Evolutionary conservation across 805 yeast species (phyloP).

Genomic region (Hanseniaspora pseudoguilliermondii): DNA sequence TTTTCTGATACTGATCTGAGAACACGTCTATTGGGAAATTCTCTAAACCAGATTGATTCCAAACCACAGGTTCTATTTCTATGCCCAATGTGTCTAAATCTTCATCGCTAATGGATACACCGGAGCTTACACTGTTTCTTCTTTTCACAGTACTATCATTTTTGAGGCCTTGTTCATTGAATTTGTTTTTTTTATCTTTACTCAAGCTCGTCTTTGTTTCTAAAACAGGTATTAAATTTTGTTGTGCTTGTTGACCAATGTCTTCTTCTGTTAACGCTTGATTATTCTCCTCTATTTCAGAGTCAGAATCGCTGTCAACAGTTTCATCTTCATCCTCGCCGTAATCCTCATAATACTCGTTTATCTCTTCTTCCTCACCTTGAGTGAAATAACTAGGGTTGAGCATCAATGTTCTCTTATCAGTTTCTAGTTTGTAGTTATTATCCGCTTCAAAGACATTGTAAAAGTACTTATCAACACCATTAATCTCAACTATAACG

Average conservation of each 20-base stretch:
- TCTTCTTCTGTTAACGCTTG: slow-evolving; percentile 19
- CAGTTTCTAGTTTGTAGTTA: slow-evolving; percentile 48
- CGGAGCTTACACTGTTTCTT: neutral
- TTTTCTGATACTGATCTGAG: slow-evolving; percentile 27
- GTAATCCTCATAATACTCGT: neutral
- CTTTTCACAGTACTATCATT: neutral
- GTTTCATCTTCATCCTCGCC: slow-evolving; percentile 6
- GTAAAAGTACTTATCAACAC: slow-evolving; percentile 55
- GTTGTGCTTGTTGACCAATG: neutral
- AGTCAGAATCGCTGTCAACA: slow-evolving; percentile 4
- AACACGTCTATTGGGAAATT: slow-evolving; percentile 20
- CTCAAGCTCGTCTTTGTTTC: neutral
- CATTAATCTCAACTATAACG: slow-evolving; percentile 79
- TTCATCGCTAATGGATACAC: neutral
- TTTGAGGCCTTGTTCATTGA: neutral
- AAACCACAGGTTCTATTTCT: slow-evolving; percentile 12
- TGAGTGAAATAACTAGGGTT: slow-evolving; percentile 12
- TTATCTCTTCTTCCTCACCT: slow-evolving; percentile 8
- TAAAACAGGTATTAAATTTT: neutral
- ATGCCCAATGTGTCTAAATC: neutral
- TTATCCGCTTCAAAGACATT: slow-evolving; percentile 97
- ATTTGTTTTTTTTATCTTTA: neutral
- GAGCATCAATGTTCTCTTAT: slow-evolving; percentile 4
- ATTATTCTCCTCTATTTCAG: slow-evolving; percentile 14
- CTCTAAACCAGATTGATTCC: neutral